phyloP scores from a whole-genome alignment of 306 rosid genomes.

The Comarum palustre region DNA sequence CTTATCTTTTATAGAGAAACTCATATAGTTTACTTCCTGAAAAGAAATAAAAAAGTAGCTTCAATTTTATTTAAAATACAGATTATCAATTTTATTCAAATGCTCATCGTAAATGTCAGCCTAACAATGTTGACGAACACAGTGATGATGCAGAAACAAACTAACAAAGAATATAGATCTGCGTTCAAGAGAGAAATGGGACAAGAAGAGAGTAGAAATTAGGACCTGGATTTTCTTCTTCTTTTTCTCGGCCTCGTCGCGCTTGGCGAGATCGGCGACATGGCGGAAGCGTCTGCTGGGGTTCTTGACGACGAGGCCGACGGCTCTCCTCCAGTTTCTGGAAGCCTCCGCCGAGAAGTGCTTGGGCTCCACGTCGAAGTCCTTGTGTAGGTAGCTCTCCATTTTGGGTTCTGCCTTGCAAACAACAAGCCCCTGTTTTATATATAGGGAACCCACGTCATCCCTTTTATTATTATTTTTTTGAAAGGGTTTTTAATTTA shows the following conservation, averaged over 20 bases:
- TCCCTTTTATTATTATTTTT: too few species aligned
- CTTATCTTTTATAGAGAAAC: too few species aligned
- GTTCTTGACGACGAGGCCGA: conserved; percentile 56
- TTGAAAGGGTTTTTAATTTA: too few species aligned
- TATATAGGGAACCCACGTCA: too few species aligned
- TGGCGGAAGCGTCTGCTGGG: conserved; percentile 69
- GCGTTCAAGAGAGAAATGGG: too few species aligned
- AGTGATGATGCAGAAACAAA: not conserved
- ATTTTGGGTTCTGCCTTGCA: too few species aligned
- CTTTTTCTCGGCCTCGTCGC: conserved; percentile 50
- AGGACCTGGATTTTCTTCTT: conserved; percentile 58
- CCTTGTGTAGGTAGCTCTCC: conserved; percentile 49
- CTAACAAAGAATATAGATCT: not conserved
- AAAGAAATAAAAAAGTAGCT: too few species aligned
- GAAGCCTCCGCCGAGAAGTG: conserved; percentile 50
- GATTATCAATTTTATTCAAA: not conserved
- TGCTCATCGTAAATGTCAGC: not conserved
- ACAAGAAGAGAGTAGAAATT: too few species aligned
- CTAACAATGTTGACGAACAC: not conserved
- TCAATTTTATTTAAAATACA: too few species aligned
- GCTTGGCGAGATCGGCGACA: conserved; percentile 81
- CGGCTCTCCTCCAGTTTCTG: conserved; percentile 75
- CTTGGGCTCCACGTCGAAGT: conserved; percentile 58
- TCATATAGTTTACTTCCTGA: too few species aligned
- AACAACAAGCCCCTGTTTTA: too few species aligned